Base-by-base conservation (phyloP, 495 filamentous ascomycete genomes). In the Clavariopsis aquatica region DNA sequence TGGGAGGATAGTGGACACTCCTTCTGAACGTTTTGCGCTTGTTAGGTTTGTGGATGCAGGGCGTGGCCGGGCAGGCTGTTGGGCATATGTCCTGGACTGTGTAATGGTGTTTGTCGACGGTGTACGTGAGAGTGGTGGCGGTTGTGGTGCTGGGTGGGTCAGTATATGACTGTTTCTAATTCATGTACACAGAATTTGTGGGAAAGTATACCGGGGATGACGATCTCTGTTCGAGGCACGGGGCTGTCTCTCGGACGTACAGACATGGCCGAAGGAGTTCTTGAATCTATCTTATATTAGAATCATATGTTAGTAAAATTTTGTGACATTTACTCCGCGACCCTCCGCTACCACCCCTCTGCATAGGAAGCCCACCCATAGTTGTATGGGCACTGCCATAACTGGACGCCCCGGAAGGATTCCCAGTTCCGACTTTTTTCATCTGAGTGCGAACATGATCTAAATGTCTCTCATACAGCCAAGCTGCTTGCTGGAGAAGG, bases 401-500 rank as follows among this genome's bases (percentile, higher is more conserved):
- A 15, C 82, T 82, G 19, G 75, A 75, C 20, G 81, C 79, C 13
- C 79, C 79, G 1, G 80, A 71, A 2, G 80, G 73, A 29, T 73
- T 77, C 31, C 79, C 79, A 24, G 78, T 79, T 26, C 83, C 81
- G 28, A 89, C 87, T 76, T 87, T 93, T 52, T 87, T 84, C 84
- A 98, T 92, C 77, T 97, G 93, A 7, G 90, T 91, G 67, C 90
- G 85, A 36, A 96, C 89, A 73, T 96, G 89, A 0, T 88, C 88
- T 7, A 95, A 80, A 75, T 98, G 91, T 46, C 89, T 85, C 76
- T 98, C 92, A 70, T 95, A 96, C 1, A 97, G 86, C 88, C 92
- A 97, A 77, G 91, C 91, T 64, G 91, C 91, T 74, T 98, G 91
- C 73, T 97, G 93, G 5, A 96, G 85, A 8, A 98, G 79, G 73